Evolutionary conservation across 345 rosid genomes (phyloP), one percentile per base, ranked within the genome.

Genomic region (Ceriops decandra): DNA sequence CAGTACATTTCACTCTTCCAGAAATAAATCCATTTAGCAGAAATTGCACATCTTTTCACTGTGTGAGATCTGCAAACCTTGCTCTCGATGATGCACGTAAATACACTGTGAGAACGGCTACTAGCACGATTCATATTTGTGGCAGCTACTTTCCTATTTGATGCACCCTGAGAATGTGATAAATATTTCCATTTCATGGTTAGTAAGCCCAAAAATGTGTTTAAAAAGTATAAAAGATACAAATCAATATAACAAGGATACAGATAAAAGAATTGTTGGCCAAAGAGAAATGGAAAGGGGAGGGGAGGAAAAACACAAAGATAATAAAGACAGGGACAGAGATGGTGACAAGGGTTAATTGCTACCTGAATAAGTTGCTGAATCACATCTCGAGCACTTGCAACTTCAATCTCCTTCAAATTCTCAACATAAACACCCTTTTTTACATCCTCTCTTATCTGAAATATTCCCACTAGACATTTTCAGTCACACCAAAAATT

Each of bases 81-180:
- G 74, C 99, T 92, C 79, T 95, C 99, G 57, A 92, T 90, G 64
- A 83, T 82, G 67, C 99, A 95, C 62, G 99, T 92, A 79, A 95
- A 92, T 51, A 95, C 99, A 80, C 99, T 95, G 62, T 95, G 99
- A 57, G 99, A 95, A 67, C 98, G 97, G 79, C 99, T 95, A 78
- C 99, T 95, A 33, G 97, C 98, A 72, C 82, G 91, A 71, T 92
- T 95, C 99, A 95, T 91, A 76, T 92, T 92, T 57, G 99, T 95
- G 3, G 99, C 91, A 64, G 99, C 99, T 58, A 95, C 99, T 79
- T 92, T 92, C 77, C 99, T 84, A 69, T 92, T 95, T 74, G 97
- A 88, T 54, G 99, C 88, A 65, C 99, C 99, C 99, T 95, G 84
- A 67, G 80, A 71, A 67, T 20, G 66, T 11, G 63, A 33, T 54